Percentiles rank a stretch among this genome's conserved stretches.
phyloP scores from a whole-genome alignment of 2,329 filamentous ascomycete species.

The Amauroascus niger region DNA sequence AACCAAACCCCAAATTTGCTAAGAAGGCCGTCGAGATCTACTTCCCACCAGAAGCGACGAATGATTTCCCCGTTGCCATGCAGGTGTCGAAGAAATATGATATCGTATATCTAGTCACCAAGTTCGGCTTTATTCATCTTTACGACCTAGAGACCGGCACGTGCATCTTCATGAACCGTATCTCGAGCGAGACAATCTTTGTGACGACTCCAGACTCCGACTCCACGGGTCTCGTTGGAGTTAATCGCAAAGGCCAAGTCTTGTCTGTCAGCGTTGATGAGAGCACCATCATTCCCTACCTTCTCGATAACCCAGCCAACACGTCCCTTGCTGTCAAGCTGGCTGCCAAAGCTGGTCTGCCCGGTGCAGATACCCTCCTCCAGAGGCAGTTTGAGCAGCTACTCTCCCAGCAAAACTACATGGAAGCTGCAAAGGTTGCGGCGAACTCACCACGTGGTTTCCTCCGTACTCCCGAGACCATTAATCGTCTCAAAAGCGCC shows the following conservation, averaged over 20 bases:
- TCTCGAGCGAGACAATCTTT: conserved; percentile 98
- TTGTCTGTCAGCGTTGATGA: conserved; percentile 91
- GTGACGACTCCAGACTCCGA: conserved; percentile 77
- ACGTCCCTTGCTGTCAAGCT: conserved; percentile 90
- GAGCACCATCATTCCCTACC: conserved; percentile 79
- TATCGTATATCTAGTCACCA: conserved; percentile 93
- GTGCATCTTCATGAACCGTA: conserved; percentile 99
- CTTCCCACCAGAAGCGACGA: conserved; percentile 89
- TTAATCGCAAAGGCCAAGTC: conserved; percentile 96
- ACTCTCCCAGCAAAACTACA: conserved; percentile 67
- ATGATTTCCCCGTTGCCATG: conserved; percentile 96
- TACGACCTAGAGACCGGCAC: conserved; percentile 94
- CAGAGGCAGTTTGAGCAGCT: conserved; percentile 86
- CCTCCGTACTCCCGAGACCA: conserved; percentile 85
- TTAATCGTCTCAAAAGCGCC: conserved; percentile 86
- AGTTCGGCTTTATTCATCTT: conserved; percentile 97
- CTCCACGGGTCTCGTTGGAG: conserved; percentile 79
- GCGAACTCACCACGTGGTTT: conserved; percentile 95
- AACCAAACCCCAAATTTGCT: conserved; percentile 75
- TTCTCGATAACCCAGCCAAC: conserved; percentile 93
- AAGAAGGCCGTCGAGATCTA: conserved; percentile 98
- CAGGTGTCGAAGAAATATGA: conserved; percentile 96
- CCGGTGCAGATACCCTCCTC: conserved; percentile 89
- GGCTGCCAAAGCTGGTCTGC: conserved; percentile 83
- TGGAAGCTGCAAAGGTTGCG: conserved; percentile 87